These are phyloP conservation scores for Fusarium poae DNA, from an alignment of 2,329 filamentous ascomycete species.

Conservation along the genomic window DNA sequence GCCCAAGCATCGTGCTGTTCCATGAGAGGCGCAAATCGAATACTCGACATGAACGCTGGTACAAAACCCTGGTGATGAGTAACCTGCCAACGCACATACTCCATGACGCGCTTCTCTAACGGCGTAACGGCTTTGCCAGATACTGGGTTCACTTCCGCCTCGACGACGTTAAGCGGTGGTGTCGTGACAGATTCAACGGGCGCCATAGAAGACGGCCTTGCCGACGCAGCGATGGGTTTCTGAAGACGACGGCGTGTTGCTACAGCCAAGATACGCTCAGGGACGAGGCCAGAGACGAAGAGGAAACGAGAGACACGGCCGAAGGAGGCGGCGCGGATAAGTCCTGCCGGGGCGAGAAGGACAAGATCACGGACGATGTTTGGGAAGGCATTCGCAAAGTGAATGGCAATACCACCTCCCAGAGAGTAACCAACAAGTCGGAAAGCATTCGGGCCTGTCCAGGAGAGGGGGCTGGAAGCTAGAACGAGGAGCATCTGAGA, in stretches of 20 bases:
- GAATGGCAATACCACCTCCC: slow-evolving; percentile 81
- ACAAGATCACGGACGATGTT: slow-evolving; percentile 76
- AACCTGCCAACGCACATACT: slow-evolving; percentile 71
- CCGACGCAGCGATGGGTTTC: slow-evolving; percentile 61
- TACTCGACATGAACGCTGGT: slow-evolving; percentile 69
- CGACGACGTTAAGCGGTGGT: slow-evolving; percentile 54
- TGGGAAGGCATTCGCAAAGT: slow-evolving; percentile 81
- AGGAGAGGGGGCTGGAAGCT: slow-evolving; percentile 75
- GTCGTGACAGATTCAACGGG: slow-evolving; percentile 40
- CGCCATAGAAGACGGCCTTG: slow-evolving; percentile 43
- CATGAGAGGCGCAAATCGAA: slow-evolving; percentile 67
- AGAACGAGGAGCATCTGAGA: slow-evolving; percentile 79
- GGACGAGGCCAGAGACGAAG: slow-evolving; percentile 68
- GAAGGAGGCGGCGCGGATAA: slow-evolving; percentile 72
- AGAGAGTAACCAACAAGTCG: slow-evolving; percentile 84
- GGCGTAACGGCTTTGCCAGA: slow-evolving; percentile 50
- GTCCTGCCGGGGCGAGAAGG: slow-evolving; percentile 82
- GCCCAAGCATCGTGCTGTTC: slow-evolving; percentile 66
- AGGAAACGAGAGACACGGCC: slow-evolving; percentile 63
- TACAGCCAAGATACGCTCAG: slow-evolving; percentile 63
- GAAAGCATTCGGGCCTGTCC: slow-evolving; percentile 72
- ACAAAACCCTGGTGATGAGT: slow-evolving; percentile 69
- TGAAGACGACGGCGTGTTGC: slow-evolving; percentile 64
- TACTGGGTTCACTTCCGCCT: slow-evolving; percentile 57
- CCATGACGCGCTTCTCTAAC: slow-evolving; percentile 62